phyloP scores from a whole-genome alignment of 805 yeast species.

The Suhomyces kilbournensis region DNA sequence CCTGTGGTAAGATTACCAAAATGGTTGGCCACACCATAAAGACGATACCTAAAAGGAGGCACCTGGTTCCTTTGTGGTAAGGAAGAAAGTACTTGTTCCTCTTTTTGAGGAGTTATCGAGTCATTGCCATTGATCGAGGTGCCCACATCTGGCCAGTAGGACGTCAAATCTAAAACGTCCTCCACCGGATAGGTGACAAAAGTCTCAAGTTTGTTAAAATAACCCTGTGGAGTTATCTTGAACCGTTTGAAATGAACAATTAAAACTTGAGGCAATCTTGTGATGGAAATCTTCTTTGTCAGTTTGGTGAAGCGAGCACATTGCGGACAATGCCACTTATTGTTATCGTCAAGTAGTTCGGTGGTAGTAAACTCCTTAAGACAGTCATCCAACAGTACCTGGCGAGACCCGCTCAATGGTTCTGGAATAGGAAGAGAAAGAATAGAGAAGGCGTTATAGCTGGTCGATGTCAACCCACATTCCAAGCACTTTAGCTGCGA shows the following conservation, averaged over 20 bases:
- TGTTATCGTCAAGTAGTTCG: constrained; percentile 71
- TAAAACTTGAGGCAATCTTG: constrained; percentile 73
- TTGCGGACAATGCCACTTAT: constrained; percentile 80
- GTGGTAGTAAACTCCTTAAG: constrained; percentile 72
- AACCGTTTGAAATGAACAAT: constrained; percentile 87
- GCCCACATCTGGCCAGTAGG: constrained; percentile 65
- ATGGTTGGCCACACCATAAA: constrained; percentile 83
- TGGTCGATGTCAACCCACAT: constrained; percentile 77
- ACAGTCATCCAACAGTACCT: constrained; percentile 55
- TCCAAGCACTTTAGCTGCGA: constrained; percentile 72
- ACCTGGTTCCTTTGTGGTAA: constrained; percentile 68
- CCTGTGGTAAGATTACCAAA: constrained; percentile 81
- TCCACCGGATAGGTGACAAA: constrained; percentile 66
- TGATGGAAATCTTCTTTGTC: constrained; percentile 65
- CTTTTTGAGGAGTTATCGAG: constrained; percentile 37
- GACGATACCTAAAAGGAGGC: constrained; percentile 74
- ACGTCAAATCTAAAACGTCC: constrained; percentile 55
- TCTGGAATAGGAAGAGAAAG: constrained; percentile 78
- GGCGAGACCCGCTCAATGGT: constrained; percentile 21
- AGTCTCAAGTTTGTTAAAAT: constrained; percentile 57
- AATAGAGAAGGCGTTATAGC: constrained; percentile 79
- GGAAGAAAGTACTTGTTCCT: constrained; percentile 42
- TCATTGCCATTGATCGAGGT: constrained; percentile 17
- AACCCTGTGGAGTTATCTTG: constrained; percentile 45
- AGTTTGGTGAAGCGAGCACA: constrained; percentile 66